Evolutionary conservation across 257 asterid genomes (phyloP).

Genomic region (Solanum corneliomulleri): DNA sequence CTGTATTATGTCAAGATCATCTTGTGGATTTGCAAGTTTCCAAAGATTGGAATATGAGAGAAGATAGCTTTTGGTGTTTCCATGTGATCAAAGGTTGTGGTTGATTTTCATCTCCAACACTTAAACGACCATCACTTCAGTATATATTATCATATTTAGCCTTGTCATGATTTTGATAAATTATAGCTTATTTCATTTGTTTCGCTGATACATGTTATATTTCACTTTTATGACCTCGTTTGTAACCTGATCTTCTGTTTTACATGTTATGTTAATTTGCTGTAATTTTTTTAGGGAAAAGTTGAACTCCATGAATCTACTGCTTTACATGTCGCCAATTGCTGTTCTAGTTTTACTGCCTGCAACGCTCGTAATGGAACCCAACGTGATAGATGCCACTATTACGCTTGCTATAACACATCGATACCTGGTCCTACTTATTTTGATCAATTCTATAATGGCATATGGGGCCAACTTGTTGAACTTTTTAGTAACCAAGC

Average conservation of each 20-base stretch:
- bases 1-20: neutral
- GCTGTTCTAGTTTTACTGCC: conserved; percentile 26
- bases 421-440: conserved; percentile 10
- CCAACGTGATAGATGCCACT: conserved; percentile 22
- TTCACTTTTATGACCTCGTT: neutral
- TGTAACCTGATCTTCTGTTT: neutral
- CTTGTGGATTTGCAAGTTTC: neutral
- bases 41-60: neutral
- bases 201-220: neutral
- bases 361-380: conserved; percentile 25
- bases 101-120: neutral
- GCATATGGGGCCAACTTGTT: conserved; percentile 27
- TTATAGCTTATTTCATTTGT: neutral
- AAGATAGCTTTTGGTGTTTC: neutral
- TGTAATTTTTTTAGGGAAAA: conserved; percentile 8
- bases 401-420: conserved; percentile 17
- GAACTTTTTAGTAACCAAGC: conserved; percentile 28
- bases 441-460: conserved; percentile 22
- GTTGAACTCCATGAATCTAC: conserved; percentile 28
- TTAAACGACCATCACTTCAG: neutral
- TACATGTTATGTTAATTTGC: neutral
- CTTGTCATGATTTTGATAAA: neutral
- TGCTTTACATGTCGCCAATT: conserved; percentile 30
- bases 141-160: neutral
- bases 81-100: neutral